Percentiles rank a stretch among this genome's conserved stretches.
Evolutionary conservation across 495 filamentous ascomycete species (phyloP).

Genomic region (Pseudevernia furfuracea): DNA sequence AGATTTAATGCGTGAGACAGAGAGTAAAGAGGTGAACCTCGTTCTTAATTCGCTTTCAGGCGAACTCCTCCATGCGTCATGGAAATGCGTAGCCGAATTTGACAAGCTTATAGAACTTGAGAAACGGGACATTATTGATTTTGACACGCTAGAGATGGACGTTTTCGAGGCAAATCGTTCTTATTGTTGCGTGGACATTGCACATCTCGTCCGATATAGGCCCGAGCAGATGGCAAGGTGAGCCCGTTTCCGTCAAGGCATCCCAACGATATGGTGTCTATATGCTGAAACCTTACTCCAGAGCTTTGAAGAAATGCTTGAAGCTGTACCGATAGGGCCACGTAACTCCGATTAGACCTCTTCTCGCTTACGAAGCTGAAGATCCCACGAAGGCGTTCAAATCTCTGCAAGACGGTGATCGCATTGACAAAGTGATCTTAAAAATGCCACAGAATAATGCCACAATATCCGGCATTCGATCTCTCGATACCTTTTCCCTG

Average conservation of each 20-base stretch:
- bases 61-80: slow-evolving; percentile 42
- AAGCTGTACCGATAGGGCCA: slow-evolving; percentile 7
- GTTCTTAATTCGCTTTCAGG: slow-evolving; percentile 48
- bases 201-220: slow-evolving; percentile 2
- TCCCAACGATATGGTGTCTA: background rate
- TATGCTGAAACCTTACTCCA: slow-evolving; percentile 11
- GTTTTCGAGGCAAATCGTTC: slow-evolving; percentile 24
- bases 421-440: slow-evolving; percentile 27
- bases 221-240: background rate
- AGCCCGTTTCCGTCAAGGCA: background rate
- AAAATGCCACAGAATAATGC: background rate
- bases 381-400: slow-evolving; percentile 40
- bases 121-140: slow-evolving; percentile 30
- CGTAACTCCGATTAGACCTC: slow-evolving; percentile 12
- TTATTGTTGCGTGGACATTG: slow-evolving; percentile 14
- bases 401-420: slow-evolving; percentile 37
- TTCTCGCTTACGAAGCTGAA: slow-evolving; percentile 28
- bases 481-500: background rate
- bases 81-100: slow-evolving; percentile 48
- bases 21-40: slow-evolving; percentile 46
- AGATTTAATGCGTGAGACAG: slow-evolving; percentile 39
- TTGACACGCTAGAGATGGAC: slow-evolving; percentile 1
- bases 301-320: slow-evolving; percentile 2
- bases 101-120: slow-evolving; percentile 51
- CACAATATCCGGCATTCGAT: background rate